Conservation (phyloP, 768 basidiomycete species). For the Clavaria fumosa region DNA sequence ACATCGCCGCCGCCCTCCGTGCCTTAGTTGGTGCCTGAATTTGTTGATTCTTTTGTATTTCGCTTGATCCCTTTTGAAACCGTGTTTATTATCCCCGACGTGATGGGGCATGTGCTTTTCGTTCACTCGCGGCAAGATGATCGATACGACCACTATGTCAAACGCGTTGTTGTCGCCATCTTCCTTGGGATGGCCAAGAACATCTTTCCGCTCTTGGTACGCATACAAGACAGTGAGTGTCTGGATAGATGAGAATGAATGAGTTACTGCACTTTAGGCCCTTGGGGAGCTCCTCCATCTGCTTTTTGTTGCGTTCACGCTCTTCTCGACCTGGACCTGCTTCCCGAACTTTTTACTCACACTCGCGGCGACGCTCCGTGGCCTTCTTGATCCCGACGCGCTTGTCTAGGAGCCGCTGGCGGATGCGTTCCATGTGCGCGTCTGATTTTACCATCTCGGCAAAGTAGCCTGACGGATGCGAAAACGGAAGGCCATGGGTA, state of each 20-base stretch:
- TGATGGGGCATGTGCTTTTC: conserved; percentile 30
- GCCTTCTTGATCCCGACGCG: conserved; percentile 75
- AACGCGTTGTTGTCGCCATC: conserved; percentile 67
- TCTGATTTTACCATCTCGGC: conserved; percentile 99
- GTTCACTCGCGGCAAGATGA: conserved; percentile 31
- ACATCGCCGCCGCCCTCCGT: too few relatives aligned
- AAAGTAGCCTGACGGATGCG: conserved; percentile 86
- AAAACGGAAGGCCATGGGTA: conserved; percentile 70
- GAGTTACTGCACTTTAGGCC: conserved; percentile 78
- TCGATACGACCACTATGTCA: conserved; percentile 72
- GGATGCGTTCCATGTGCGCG: conserved; percentile 93
- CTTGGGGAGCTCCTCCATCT: conserved; percentile 76
- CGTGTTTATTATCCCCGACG: conserved; percentile 66
- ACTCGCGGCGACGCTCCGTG: conserved; percentile 81
- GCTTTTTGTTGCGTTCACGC: conserved; percentile 79
- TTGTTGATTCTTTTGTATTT: conserved; percentile 70
- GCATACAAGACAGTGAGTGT: background rate
- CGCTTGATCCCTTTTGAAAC: conserved; percentile 72
- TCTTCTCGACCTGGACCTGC: conserved; percentile 95
- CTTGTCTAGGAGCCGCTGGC: conserved; percentile 82
- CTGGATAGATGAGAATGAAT: background rate
- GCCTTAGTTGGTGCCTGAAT: too few relatives aligned
- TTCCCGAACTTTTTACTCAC: conserved; percentile 98
- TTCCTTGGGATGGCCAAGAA: conserved; percentile 46
- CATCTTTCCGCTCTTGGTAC: conserved; percentile 67